Base-by-base conservation (phyloP, 2,329 filamentous ascomycete genomes). In the Neocucurbitaria cava region DNA sequence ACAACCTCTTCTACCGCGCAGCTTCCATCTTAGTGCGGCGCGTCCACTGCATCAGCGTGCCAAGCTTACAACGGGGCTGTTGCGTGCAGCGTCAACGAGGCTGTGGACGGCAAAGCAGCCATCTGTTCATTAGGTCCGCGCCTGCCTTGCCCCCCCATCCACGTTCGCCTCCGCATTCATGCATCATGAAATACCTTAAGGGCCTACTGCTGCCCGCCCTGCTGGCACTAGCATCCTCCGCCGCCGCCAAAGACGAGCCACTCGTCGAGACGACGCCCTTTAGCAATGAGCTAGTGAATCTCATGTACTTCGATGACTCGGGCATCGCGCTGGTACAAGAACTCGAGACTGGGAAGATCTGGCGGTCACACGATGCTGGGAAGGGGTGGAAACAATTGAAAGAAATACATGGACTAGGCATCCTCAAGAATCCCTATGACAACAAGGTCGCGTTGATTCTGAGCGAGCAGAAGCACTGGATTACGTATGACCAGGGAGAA, bases 231-330 rank as follows among this genome's bases (percentile, higher is more conserved):
- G 65, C 66, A 35, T 47, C 68, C 47, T 56, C 66, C 53, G 60
- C 65, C 49, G 51, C 75, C 68, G 65, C 73, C 63, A 89, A 83
- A 59, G 84, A 87, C 69, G 81, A 82, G 44, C 93, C 93, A 21
- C 82, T 82, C 51, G 83, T 96, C 67, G 81, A 83, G 58, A 78
- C 82, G 54, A 89, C 81, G 48, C 77, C 83, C 42, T 90, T 97
- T 77, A 80, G 89, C 40, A 81, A 87, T 66, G 77, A 82, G 49
- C 90, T 92, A 0, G 73, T 78, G 49, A 87, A 87, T 72, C 80
- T 97, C 62, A 89, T 90, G 78, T 99, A 96, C 78, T 98, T 99
- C 72, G 89, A 95, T 70, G 91, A 94, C 74, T 93, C 91, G 62
- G 89, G 96, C 73, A 85, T 89, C 46, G 82, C 96, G 54, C 77